Percentiles rank a stretch among this genome's conserved stretches.
phyloP scores from a whole-genome alignment of 2,329 filamentous ascomycete species.

The Anthostomella pinea region DNA sequence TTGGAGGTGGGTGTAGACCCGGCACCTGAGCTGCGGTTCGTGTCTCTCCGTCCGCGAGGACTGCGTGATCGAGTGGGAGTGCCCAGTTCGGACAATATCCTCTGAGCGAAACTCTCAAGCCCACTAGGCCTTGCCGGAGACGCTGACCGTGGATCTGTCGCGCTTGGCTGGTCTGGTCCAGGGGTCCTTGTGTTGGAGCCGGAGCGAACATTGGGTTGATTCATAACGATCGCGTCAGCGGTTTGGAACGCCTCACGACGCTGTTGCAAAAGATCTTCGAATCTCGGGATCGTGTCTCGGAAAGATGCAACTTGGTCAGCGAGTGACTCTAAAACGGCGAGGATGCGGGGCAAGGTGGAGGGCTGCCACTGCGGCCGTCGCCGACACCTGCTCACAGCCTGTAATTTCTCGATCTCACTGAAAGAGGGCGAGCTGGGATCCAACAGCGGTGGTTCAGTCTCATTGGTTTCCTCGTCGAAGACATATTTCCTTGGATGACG shows the following conservation, averaged over 20 bases:
- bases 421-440: constrained; percentile 20
- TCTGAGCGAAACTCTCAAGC: constrained; percentile 61
- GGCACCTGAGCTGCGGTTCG: constrained; percentile 28
- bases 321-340: constrained; percentile 57
- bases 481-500: constrained; percentile 65
- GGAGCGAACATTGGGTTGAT: constrained; percentile 30
- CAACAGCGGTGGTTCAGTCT: constrained; percentile 13
- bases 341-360: constrained; percentile 50
- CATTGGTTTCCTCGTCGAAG: constrained; percentile 47
- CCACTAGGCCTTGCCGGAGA: constrained; percentile 55
- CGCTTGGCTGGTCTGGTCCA: constrained; percentile 38
- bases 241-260: constrained; percentile 63
- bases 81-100: constrained; percentile 57
- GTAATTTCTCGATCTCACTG: constrained; percentile 43
- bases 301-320: constrained; percentile 62
- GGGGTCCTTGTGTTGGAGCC: constrained; percentile 25
- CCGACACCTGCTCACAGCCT: constrained; percentile 49
- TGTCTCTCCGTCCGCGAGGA: constrained; percentile 51
- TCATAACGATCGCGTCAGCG: constrained; percentile 47
- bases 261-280: constrained; percentile 68
- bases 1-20: constrained; percentile 34
- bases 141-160: constrained; percentile 44
- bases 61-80: constrained; percentile 51
- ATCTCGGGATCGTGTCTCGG: constrained; percentile 64
- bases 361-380: constrained; percentile 52